A percentile compares a stretch with the other conserved stretches of the same genome.
Conservation (phyloP, 179 eudicot genomes). For the Gypsophila paniculata region DNA sequence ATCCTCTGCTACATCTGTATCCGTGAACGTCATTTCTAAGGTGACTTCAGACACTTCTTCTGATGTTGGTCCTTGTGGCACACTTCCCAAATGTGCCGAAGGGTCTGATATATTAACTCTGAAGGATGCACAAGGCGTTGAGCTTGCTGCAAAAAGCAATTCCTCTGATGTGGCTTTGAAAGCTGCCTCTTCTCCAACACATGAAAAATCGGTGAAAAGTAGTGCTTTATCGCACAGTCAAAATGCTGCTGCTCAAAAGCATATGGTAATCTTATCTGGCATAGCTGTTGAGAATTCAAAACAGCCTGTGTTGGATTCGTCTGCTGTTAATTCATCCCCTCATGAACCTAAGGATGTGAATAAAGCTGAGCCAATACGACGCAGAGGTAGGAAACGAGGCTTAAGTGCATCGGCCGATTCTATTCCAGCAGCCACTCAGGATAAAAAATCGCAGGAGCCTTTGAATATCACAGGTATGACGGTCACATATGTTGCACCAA, state of each 20-base stretch:
- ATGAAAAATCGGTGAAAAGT: constrained; percentile 2
- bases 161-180: constrained; percentile 6
- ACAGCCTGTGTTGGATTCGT: constrained; percentile 13
- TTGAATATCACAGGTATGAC: constrained; percentile 11
- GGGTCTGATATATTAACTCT: constrained; percentile 13
- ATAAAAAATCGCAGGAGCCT: constrained; percentile 19
- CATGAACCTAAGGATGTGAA: constrained; percentile 25
- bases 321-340: constrained; percentile 23
- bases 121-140: constrained; percentile 11
- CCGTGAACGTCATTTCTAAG: background rate
- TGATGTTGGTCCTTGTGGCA: constrained; percentile 12
- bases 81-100: constrained; percentile 17
- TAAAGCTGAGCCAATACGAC: constrained; percentile 32
- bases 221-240: background rate
- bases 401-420: constrained; percentile 19
- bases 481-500: constrained; percentile 22
- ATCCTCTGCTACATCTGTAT: constrained; percentile 14
- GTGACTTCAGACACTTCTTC: constrained; percentile 3
- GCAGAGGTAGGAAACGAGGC: constrained; percentile 40
- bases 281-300: constrained; percentile 20
- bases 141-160: constrained; percentile 2
- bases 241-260: constrained; percentile 12
- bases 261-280: constrained; percentile 13
- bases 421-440: constrained; percentile 16
- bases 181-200: constrained; percentile 9